Evolutionary conservation across 352 stramenopile species (phyloP), one percentile per base, ranked within the genome.

Genomic region (Phytophthora rubi): DNA sequence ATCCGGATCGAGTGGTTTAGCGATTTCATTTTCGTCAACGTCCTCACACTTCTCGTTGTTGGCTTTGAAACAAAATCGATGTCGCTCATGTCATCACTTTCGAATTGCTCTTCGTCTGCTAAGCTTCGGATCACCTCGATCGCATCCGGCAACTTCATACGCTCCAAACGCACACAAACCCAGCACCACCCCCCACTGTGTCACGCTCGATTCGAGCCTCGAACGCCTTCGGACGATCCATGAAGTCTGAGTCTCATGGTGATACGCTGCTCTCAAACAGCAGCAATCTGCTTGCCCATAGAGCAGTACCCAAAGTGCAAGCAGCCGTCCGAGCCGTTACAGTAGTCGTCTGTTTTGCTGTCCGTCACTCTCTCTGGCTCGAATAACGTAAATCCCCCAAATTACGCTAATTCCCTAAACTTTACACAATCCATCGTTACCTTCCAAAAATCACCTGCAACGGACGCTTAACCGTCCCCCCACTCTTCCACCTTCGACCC

Each of bases 131-230:
- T 53, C 44, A 59, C 21, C 37, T 63, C 54, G 35, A 69, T 58
- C 6, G 62, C 62, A 42, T 63, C 62, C 32, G 35, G 15, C 23
- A 69, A n/a, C 26, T 69, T 69, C 32, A 58, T 58, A 3, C 62
- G 54, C 26, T 59, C 42, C 63, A 32, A 64, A 70, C 3, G 55
- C 63, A 55, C 63, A 70, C 54, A 69, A 59, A 9, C 23, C 26
- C 35, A 45, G 9, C 15, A 69, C 62, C 6, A 69, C 59, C 8
- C 58, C 33, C 62, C 62, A 69, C 21, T 69, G 53, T 5, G 62
- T 69, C 62, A 9, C 26, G 58, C 33, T 15, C 35, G 18, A 21
- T 21, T 21, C 18, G 18, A 21, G 18, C 18, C 18, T 21, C 18
- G 9, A 69, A 63, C 13, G 30, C 62, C 33, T 58, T 69, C 18